These are phyloP conservation scores for Nitzschia sp. DNA, from an alignment of 108 stramenopile genomes.

Conservation along the genomic window DNA sequence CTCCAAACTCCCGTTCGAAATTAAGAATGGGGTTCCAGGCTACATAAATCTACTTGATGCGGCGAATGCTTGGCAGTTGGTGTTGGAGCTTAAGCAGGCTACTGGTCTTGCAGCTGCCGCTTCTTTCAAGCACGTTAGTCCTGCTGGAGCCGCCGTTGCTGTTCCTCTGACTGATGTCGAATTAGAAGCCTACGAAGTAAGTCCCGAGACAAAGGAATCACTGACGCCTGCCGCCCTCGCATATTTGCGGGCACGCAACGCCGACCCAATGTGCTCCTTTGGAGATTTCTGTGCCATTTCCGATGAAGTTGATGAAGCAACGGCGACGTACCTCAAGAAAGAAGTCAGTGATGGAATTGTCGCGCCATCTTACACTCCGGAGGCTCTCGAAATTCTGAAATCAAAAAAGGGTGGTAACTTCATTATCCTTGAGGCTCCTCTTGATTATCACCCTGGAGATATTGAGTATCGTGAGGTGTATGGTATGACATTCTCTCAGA, in stretches of 20 bases:
- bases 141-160: constrained; percentile 97
- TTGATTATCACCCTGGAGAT: constrained; percentile 75
- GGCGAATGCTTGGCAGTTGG: constrained; percentile 97
- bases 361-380: constrained; percentile 97
- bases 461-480: constrained; percentile 98
- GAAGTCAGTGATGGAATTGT: constrained; percentile 99
- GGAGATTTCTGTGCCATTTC: constrained; percentile 97
- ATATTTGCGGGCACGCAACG: constrained; percentile 97
- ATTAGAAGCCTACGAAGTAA: constrained; percentile 87
- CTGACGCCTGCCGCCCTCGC: constrained; percentile 94
- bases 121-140: constrained; percentile 98
- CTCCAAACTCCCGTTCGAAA: constrained; percentile 80
- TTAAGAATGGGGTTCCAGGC: constrained; percentile 93
- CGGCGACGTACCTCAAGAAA: constrained; percentile 93
- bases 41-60: constrained; percentile 99
- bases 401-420: constrained; percentile 98
- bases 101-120: constrained; percentile 94
- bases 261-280: constrained; percentile 99
- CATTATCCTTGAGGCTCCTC: constrained; percentile 93
- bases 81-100: constrained; percentile 88
- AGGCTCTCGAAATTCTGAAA: constrained; percentile 93
- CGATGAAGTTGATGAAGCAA: constrained; percentile 96
- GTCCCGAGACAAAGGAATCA: constrained; percentile 55
- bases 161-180: constrained; percentile 90
- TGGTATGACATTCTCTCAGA: constrained; percentile 96